These are phyloP conservation scores for Paramarasmius palmivorus DNA, from an alignment of 1,284 basidiomycete species.

Conservation along the genomic window DNA sequence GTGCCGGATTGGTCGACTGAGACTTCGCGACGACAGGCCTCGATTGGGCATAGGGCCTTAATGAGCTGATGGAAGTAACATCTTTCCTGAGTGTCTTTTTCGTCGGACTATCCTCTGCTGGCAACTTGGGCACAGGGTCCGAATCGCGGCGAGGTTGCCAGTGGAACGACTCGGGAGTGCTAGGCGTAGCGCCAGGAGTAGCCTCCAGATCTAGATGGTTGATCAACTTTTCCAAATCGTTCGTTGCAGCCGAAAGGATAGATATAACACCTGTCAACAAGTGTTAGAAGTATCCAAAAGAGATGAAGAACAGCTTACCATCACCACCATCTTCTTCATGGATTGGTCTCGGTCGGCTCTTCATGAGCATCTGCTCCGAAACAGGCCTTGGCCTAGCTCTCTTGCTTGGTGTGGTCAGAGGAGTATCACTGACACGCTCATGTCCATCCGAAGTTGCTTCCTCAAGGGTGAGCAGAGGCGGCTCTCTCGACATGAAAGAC, in stretches of 20 bases:
- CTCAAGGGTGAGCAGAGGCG: conserved; percentile 49
- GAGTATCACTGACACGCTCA: conserved; percentile 28
- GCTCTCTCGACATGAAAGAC: conserved; percentile 17
- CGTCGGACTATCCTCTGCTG: conserved; percentile 37
- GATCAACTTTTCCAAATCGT: conserved; percentile 75
- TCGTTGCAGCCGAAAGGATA: conserved; percentile 71
- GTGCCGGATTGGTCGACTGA: conserved; percentile 19
- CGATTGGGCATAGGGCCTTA: conserved; percentile 60
- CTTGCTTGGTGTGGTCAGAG: conserved; percentile 20
- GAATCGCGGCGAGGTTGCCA: background rate
- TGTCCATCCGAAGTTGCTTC: conserved; percentile 55
- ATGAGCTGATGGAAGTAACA: conserved; percentile 52
- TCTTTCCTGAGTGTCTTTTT: conserved; percentile 36
- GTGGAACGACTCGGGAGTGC: conserved; percentile 20
- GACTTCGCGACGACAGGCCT: conserved; percentile 15
- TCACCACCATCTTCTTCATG: conserved; percentile 57
- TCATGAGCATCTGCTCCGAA: conserved; percentile 63
- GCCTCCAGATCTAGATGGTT: conserved; percentile 73
- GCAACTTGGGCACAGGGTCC: background rate
- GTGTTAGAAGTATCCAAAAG: conserved; percentile 6
- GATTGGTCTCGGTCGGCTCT: conserved; percentile 47
- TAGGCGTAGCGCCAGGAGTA: conserved; percentile 56
- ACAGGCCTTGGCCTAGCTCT: conserved; percentile 50
- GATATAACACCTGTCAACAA: conserved; percentile 55
- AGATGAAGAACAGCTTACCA: conserved; percentile 29